Percentiles rank a stretch among this genome's conserved stretches.
Conservation (phyloP, 768 basidiomycete genomes). For the button mushroom (Agaricus bisporus) region DNA sequence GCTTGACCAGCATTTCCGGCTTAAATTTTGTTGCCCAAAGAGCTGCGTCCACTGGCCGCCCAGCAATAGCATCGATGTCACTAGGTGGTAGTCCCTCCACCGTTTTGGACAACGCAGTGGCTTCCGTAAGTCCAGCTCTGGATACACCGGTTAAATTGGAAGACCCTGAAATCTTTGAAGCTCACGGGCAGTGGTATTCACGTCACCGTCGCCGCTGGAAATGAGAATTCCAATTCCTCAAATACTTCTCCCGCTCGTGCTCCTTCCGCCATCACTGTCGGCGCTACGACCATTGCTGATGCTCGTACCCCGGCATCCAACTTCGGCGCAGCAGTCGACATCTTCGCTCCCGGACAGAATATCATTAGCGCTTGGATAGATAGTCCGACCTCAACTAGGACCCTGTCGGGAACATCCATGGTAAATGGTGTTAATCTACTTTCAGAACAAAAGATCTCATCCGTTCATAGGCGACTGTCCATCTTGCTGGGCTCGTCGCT, state of each 20-base stretch:
- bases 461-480: constrained; percentile 19
- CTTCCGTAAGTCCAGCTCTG: constrained; percentile 9
- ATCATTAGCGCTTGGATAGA: constrained; percentile 21
- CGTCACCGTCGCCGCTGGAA: constrained; percentile 26
- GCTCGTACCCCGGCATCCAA: constrained; percentile 26
- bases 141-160: not conserved
- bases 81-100: constrained; percentile 21
- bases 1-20: constrained; percentile 18
- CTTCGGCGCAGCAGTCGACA: constrained; percentile 26
- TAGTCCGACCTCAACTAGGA: constrained; percentile 19
- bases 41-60: constrained; percentile 14
- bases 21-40: constrained; percentile 22
- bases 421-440: not conserved
- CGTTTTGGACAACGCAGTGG: constrained; percentile 25
- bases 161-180: constrained; percentile 5
- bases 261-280: constrained; percentile 26
- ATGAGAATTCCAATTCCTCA: constrained; percentile 19
- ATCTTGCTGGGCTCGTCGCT: constrained; percentile 32
- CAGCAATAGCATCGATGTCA: constrained; percentile 27
- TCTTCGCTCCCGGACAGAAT: constrained; percentile 27
- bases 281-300: constrained; percentile 23
- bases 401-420: constrained; percentile 24
- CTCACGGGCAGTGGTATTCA: constrained; percentile 22
- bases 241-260: constrained; percentile 25
- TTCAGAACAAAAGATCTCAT: not conserved